Conservation (phyloP, 78 protist genomes). For the Dictyostelium capitatum region DNA sequence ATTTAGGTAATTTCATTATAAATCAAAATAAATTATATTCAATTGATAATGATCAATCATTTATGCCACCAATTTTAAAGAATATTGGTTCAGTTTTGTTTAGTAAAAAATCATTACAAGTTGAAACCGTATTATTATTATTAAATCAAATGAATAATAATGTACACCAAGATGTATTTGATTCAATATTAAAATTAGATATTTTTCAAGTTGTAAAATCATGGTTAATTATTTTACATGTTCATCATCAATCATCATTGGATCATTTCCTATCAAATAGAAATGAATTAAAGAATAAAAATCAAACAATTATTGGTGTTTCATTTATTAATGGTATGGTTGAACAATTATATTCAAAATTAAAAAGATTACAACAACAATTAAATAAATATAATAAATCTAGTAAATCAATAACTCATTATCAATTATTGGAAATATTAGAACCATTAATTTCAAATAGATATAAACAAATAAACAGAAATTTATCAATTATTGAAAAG, state of each 20-base stretch:
- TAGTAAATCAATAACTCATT: not conserved
- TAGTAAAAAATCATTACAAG: not conserved
- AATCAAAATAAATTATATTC: not conserved
- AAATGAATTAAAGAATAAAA: not conserved
- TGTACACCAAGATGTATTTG: not conserved
- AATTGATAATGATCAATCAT: not conserved
- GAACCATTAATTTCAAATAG: constrained; percentile 2
- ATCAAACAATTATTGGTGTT: not conserved
- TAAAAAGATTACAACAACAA: not conserved
- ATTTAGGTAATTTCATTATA: not conserved
- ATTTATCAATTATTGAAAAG: not conserved
- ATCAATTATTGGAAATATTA: not conserved
- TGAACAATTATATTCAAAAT: not conserved
- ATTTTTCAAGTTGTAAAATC: not conserved
- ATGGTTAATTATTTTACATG: not conserved
- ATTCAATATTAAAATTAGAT: not conserved
- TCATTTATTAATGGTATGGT: not conserved
- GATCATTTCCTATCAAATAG: not conserved
- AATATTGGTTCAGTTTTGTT: no score
- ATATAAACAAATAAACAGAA: not conserved
- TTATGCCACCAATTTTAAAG: not conserved
- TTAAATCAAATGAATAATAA: not conserved
- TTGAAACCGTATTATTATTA: not conserved
- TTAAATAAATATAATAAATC: not conserved
- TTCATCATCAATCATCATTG: not conserved